phyloP scores from a whole-genome alignment of 768 basidiomycete genomes.

The Calocera viscosa region DNA sequence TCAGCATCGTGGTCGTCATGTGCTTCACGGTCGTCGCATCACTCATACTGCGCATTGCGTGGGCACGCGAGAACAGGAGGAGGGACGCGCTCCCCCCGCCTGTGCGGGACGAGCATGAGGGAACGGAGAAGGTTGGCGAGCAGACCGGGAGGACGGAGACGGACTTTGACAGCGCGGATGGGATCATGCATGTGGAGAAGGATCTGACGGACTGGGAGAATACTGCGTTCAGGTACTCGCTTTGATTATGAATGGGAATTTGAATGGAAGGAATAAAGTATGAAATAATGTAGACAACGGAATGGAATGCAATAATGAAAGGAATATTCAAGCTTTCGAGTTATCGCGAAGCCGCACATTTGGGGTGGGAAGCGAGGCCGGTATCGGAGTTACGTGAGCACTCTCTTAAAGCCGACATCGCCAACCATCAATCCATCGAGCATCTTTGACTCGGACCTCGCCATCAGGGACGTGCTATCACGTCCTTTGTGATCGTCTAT shows the following conservation, averaged over 20 bases:
- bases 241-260: slow-evolving; percentile 13
- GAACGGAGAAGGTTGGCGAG: background rate
- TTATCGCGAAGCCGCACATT: no score
- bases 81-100: slow-evolving; percentile 14
- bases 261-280: background rate
- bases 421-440: no score
- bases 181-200: slow-evolving; percentile 13
- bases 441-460: no score
- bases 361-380: no score
- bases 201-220: slow-evolving; percentile 24
- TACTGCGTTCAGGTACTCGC: slow-evolving; percentile 21
- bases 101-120: background rate
- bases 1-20: slow-evolving; percentile 27
- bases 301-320: no score
- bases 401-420: no score
- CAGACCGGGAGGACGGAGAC: slow-evolving; percentile 10
- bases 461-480: no score
- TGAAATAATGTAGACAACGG: background rate
- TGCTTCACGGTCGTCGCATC: slow-evolving; percentile 19
- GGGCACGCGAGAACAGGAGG: slow-evolving; percentile 21
- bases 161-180: slow-evolving; percentile 12
- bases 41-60: slow-evolving; percentile 18
- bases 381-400: no score
- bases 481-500: no score
- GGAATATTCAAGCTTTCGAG: no score